Evolutionary conservation across 2,329 filamentous ascomycete genomes (phyloP).

Genomic region (Hypocrella siamensis): DNA sequence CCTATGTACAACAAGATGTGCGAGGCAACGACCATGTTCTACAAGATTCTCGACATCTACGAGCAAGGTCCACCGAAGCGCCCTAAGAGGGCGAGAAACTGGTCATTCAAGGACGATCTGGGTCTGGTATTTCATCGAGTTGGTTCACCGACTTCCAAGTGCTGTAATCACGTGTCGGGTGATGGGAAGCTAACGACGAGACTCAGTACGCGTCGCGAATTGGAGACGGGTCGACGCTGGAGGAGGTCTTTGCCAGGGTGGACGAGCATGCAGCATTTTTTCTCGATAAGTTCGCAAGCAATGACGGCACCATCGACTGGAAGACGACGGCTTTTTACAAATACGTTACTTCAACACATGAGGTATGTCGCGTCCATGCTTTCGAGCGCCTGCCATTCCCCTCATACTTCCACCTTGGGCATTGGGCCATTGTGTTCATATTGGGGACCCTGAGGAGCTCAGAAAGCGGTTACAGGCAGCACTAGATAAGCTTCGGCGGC

Average conservation of each 20-base stretch:
- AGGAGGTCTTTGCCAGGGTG: constrained; percentile 31
- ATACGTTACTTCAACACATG: constrained; percentile 26
- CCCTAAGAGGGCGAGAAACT: constrained; percentile 13
- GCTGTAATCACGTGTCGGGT: too few relatives aligned
- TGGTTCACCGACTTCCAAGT: too few relatives aligned
- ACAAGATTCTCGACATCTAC: constrained; percentile 44
- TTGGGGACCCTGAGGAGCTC: too few relatives aligned
- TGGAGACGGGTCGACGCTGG: constrained; percentile 35
- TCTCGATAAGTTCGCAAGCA: constrained; percentile 32
- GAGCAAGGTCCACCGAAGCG: constrained; percentile 15
- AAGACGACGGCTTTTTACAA: constrained; percentile 28
- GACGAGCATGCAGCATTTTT: constrained; percentile 34
- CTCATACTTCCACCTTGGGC: too few relatives aligned
- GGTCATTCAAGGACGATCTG: constrained; percentile 13
- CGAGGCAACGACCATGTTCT: constrained; percentile 48
- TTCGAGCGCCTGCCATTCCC: too few relatives aligned
- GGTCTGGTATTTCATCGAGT: constrained; percentile 15
- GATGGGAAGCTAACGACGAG: too few relatives aligned
- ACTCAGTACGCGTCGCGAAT: constrained; percentile 31
- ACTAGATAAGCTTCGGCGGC: constrained; percentile 8
- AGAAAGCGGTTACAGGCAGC: constrained; percentile 9
- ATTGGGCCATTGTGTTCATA: too few relatives aligned
- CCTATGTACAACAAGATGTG: constrained; percentile 42
- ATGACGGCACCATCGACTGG: constrained; percentile 23
- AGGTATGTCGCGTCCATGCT: constrained; percentile 17